These are phyloP conservation scores for Mortierella hygrophila DNA, from an alignment of 192 early-diverging fungal species.

Conservation along the genomic window DNA sequence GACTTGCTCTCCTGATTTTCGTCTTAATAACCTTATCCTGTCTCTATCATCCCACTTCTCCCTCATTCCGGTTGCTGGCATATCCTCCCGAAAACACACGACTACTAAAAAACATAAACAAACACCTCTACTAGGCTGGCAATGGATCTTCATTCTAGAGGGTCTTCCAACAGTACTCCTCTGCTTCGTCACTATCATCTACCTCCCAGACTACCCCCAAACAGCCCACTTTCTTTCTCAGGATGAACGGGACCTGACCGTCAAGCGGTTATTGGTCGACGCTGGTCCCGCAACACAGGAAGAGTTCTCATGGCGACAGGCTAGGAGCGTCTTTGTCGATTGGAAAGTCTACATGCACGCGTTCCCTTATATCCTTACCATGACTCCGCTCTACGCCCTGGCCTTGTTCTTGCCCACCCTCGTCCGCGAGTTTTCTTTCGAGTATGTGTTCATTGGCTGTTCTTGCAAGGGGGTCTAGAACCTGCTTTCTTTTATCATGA, in stretches of 20 bases:
- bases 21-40: not conserved
- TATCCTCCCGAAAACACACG: not conserved
- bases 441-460: slow-evolving; percentile 16
- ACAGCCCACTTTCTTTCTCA: slow-evolving; percentile 58
- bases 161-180: slow-evolving; percentile 63
- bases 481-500: not conserved
- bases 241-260: slow-evolving; percentile 53
- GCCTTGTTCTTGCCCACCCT: slow-evolving; percentile 78
- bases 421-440: slow-evolving; percentile 57
- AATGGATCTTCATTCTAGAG: slow-evolving; percentile 76
- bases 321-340: slow-evolving; percentile 58
- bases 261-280: slow-evolving; percentile 58
- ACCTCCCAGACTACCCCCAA: slow-evolving; percentile 61
- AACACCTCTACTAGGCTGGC: slow-evolving; percentile 57
- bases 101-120: not conserved
- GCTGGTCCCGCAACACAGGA: slow-evolving; percentile 58
- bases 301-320: slow-evolving; percentile 62
- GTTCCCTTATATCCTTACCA: slow-evolving; percentile 69
- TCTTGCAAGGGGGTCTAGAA: not conserved
- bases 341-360: slow-evolving; percentile 63
- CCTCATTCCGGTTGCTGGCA: not conserved
- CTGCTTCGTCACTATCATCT: slow-evolving; percentile 42
- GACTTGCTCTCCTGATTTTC: not conserved
- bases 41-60: not conserved
- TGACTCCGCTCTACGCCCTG: slow-evolving; percentile 70